Evolutionary conservation across 306 rosid species (phyloP).

Genomic region (Casuarina cunninghamiana): DNA sequence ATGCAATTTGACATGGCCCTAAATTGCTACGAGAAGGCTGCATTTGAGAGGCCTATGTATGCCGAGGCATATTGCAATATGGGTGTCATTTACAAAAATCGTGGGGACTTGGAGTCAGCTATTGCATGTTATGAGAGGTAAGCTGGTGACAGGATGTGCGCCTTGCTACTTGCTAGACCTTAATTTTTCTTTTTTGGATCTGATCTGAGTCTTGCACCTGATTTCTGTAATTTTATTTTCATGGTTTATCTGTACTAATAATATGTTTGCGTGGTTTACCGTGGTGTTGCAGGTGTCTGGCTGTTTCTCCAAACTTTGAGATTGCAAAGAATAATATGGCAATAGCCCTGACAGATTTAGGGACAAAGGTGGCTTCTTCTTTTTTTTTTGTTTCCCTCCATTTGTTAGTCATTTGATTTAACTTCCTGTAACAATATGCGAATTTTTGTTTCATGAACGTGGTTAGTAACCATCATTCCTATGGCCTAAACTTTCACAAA

Average conservation of each 20-base stretch:
- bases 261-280: conserved; percentile 19
- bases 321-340: conserved; percentile 99
- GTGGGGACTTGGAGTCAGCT: conserved; percentile 93
- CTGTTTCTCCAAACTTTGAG: conserved; percentile 98
- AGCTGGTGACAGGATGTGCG: background rate
- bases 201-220: conserved; percentile 15
- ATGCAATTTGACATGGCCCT: conserved; percentile 98
- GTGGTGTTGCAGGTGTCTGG: conserved; percentile 73
- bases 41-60: conserved; percentile 95
- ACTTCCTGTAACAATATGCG: background rate
- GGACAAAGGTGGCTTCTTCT: conserved; percentile 74
- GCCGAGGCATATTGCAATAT: conserved; percentile 99
- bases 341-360: conserved; percentile 97
- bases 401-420: background rate
- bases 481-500: background rate
- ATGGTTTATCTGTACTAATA: conserved; percentile 14
- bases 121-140: conserved; percentile 99
- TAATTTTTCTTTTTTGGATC: conserved; percentile 1
- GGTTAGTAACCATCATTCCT: background rate
- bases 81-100: conserved; percentile 97
- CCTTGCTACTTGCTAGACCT: background rate
- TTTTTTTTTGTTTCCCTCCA: background rate
- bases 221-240: conserved; percentile 5
- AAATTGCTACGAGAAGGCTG: conserved; percentile 92
- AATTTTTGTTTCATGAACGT: background rate